Conservation (phyloP, 1,139 yeast genomes). For the Debaryomycetaceae sp. region DNA sequence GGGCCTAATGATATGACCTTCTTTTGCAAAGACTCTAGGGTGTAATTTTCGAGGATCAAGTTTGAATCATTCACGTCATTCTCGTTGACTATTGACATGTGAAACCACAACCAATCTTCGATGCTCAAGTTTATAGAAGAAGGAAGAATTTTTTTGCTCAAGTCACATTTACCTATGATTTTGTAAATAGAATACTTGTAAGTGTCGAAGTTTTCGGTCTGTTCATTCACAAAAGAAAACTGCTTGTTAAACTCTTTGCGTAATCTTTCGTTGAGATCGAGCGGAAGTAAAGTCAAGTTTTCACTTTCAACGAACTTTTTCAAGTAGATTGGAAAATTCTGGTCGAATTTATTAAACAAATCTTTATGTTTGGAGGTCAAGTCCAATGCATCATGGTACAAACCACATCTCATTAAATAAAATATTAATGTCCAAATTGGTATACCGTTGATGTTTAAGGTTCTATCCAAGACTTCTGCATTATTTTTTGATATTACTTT, state of each 20-base stretch:
- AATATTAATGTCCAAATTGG: slow-evolving; percentile 93
- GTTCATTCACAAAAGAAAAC: slow-evolving; percentile 60
- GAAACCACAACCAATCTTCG: slow-evolving; percentile 98
- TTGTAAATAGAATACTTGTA: slow-evolving; percentile 88
- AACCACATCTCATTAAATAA: slow-evolving; percentile 81
- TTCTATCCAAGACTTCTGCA: slow-evolving; percentile 28
- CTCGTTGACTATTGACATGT: slow-evolving; percentile 71
- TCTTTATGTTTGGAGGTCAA: slow-evolving; percentile 37
- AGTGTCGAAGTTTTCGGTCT: slow-evolving; percentile 69
- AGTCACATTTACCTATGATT: slow-evolving; percentile 87
- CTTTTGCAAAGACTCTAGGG: slow-evolving; percentile 70
- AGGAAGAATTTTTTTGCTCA: slow-evolving; percentile 73
- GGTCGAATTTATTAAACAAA: slow-evolving; percentile 75
- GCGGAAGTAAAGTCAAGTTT: slow-evolving; percentile 49
- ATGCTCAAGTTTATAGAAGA: slow-evolving; percentile 67
- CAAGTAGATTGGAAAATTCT: slow-evolving; percentile 77
- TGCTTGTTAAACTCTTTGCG: slow-evolving; percentile 83
- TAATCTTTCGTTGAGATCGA: slow-evolving; percentile 66
- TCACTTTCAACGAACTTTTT: slow-evolving; percentile 64
- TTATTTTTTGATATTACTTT: slow-evolving; percentile 41
- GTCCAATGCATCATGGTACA: slow-evolving; percentile 67
- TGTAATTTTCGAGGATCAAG: slow-evolving; percentile 68
- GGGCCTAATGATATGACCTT: slow-evolving; percentile 72
- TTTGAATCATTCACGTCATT: slow-evolving; percentile 32
- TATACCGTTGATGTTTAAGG: slow-evolving; percentile 61